Conservation (phyloP, 2,329 filamentous ascomycete genomes). For the Neonectria magnoliae region DNA sequence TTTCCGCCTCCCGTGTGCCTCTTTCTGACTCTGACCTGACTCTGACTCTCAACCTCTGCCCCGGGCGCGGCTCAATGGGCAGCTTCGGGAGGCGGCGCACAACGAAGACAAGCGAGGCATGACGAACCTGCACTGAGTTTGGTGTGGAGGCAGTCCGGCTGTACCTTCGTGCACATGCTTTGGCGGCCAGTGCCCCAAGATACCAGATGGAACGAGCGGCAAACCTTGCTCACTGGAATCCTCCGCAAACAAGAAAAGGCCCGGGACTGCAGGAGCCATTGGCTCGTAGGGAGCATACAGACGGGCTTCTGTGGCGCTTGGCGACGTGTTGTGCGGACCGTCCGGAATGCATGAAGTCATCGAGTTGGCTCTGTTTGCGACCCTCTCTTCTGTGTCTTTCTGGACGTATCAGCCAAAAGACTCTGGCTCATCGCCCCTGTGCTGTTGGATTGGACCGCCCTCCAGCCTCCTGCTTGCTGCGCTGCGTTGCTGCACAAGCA, state of each 20-base stretch:
- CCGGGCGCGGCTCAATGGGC: conserved; percentile 26
- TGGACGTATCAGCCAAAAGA: conserved; percentile 19
- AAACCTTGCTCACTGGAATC: conserved; percentile 41
- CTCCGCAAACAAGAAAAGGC: conserved; percentile 30
- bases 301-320: conserved; percentile 37
- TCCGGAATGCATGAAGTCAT: conserved; percentile 51
- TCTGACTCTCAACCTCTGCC: conserved; percentile 20
- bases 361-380: conserved; percentile 34
- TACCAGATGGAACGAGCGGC: conserved; percentile 40
- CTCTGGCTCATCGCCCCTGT: neutral
- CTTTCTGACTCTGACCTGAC: neutral
- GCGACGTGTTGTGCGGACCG: conserved; percentile 38
- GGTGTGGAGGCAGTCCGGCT: conserved; percentile 10
- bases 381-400: conserved; percentile 25
- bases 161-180: conserved; percentile 22
- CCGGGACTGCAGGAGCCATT: conserved; percentile 31
- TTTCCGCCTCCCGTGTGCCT: conserved; percentile 32
- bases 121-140: conserved; percentile 37
- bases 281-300: conserved; percentile 25
- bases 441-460: conserved; percentile 2
- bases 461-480: conserved; percentile 14
- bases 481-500: conserved; percentile 38
- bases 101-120: conserved; percentile 17
- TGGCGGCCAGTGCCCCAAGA: conserved; percentile 21
- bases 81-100: conserved; percentile 30